Percentiles rank a stretch among this genome's conserved stretches.
Conservation (phyloP, 1,284 basidiomycete species). For the Apiotrichum laibachii region DNA sequence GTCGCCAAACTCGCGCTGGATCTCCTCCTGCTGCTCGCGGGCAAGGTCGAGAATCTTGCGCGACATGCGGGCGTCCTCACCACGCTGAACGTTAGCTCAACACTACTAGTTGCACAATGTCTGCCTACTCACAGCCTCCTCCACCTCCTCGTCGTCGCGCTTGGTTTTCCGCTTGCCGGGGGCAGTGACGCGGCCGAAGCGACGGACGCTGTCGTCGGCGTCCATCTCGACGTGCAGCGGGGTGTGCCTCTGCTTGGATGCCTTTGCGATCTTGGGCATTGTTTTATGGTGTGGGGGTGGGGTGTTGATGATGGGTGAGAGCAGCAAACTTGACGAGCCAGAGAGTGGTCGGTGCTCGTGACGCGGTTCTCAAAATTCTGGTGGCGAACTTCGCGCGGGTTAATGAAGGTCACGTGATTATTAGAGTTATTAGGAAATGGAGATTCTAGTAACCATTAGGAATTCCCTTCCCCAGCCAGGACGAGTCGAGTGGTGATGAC, state of each 20-base stretch:
- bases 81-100: conserved; percentile 55
- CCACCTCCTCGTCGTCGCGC: conserved; percentile 56
- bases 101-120: no score
- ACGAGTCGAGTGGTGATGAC: no score
- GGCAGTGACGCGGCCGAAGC: conserved; percentile 69
- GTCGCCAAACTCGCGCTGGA: conserved; percentile 59
- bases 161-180: conserved; percentile 66
- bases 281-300: conserved; percentile 5
- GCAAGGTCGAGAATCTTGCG: conserved; percentile 89
- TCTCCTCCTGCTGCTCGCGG: conserved; percentile 87
- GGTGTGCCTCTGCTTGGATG: conserved; percentile 61
- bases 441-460: no score
- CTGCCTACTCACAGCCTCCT: conserved; percentile 56
- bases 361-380: conserved; percentile 16
- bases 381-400: not conserved
- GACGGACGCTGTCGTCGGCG: conserved; percentile 68
- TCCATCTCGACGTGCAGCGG: conserved; percentile 78
- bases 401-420: not conserved
- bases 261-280: conserved; percentile 44
- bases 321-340: not conserved
- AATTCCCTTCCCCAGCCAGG: no score
- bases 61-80: conserved; percentile 81
- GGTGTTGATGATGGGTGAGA: not conserved
- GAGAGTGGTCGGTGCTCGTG: not conserved
- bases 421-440: not conserved